Evolutionary conservation across 805 yeast species (phyloP).

Genomic region (Cyberlindnera maclurae): DNA sequence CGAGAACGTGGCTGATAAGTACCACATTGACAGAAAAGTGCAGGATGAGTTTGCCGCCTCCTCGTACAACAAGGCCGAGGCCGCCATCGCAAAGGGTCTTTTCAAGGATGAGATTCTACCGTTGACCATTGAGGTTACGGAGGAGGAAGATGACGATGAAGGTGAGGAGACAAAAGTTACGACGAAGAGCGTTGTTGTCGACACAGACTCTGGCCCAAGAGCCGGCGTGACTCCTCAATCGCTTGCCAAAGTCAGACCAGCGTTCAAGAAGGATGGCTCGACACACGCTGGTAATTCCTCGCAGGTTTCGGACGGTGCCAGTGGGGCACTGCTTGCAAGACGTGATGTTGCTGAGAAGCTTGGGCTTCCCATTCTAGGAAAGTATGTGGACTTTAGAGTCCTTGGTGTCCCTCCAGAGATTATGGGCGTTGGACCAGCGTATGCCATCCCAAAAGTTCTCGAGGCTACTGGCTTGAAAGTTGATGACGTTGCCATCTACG

Average conservation of each 20-base stretch:
- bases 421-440: slow-evolving; percentile 98
- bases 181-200: slow-evolving; percentile 32
- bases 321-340: slow-evolving; percentile 78
- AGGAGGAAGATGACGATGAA: slow-evolving; percentile 47
- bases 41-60: slow-evolving; percentile 89
- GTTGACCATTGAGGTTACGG: slow-evolving; percentile 50
- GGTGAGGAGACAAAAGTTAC: slow-evolving; percentile 30
- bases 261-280: slow-evolving; percentile 71
- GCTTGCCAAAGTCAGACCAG: slow-evolving; percentile 73
- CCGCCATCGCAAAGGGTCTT: slow-evolving; percentile 61
- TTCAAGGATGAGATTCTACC: slow-evolving; percentile 90
- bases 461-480: slow-evolving; percentile 50
- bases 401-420: slow-evolving; percentile 96
- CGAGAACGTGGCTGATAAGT: slow-evolving; percentile 78
- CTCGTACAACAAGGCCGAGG: slow-evolving; percentile 79
- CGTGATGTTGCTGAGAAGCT: slow-evolving; percentile 75
- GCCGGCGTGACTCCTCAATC: slow-evolving; percentile 74
- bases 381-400: slow-evolving; percentile 68
- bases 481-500: slow-evolving; percentile 68
- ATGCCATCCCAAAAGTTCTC: slow-evolving; percentile 83
- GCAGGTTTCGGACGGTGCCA: slow-evolving; percentile 94
- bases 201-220: slow-evolving; percentile 87
- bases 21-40: slow-evolving; percentile 51
- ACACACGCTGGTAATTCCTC: slow-evolving; percentile 97
- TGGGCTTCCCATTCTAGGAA: slow-evolving; percentile 68